A percentile compares a stretch with the other conserved stretches of the same genome.
Conservation (phyloP, 148 eudicot genomes). For the Chenopodium album region DNA sequence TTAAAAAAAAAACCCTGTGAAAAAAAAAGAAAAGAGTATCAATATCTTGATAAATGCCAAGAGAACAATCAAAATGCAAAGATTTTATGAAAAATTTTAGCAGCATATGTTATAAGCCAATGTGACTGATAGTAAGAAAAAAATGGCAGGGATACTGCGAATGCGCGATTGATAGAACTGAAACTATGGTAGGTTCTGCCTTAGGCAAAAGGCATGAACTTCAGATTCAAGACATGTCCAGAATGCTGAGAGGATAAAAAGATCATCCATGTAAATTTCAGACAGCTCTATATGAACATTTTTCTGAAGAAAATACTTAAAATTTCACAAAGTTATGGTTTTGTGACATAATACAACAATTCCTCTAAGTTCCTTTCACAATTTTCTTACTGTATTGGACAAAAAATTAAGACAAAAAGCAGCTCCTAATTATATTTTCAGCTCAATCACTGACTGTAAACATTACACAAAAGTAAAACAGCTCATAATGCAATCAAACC, state of each 20-base stretch:
- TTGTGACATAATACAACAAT: background rate
- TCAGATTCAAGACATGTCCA: background rate
- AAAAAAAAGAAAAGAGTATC: background rate
- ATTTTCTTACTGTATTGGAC: too few species aligned
- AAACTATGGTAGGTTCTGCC: background rate
- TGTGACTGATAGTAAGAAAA: background rate
- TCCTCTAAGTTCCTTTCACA: background rate
- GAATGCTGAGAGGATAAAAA: background rate
- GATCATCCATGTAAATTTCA: background rate
- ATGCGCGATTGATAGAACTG: background rate
- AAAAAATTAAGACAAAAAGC: background rate
- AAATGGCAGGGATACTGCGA: background rate
- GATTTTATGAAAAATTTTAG: background rate
- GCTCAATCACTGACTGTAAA: background rate
- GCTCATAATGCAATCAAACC: background rate
- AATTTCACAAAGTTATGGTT: too few species aligned
- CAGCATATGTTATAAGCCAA: background rate
- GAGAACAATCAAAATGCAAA: background rate
- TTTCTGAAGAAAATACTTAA: too few species aligned
- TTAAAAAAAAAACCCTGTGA: conserved; percentile 3
- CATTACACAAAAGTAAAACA: too few species aligned
- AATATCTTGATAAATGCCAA: background rate
- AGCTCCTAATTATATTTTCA: background rate
- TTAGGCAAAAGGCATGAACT: background rate
- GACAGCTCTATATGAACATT: too few species aligned